Conservation (phyloP, 768 basidiomycete genomes). For the Mycena galopus region DNA sequence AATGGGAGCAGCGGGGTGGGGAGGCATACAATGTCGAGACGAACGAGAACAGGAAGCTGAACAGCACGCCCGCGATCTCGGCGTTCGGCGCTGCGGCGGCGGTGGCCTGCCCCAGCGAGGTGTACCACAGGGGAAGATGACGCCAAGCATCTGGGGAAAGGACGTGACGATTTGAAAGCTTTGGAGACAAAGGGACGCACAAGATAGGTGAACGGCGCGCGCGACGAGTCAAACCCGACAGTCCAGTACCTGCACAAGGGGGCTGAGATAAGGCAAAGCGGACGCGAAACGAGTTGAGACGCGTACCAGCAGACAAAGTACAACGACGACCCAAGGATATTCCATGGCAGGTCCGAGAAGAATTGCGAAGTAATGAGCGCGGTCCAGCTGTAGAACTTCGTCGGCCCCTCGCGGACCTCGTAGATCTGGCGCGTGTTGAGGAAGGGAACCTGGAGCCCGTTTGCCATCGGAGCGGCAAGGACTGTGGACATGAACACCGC, state of each 20-base stretch:
- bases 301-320: constrained; percentile 71
- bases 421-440: constrained; percentile 70
- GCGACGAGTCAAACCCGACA: constrained; percentile 65
- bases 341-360: constrained; percentile 72
- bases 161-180: neutral
- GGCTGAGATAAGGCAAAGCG: neutral
- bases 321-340: constrained; percentile 67
- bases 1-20: no score
- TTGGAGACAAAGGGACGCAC: neutral
- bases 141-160: constrained; percentile 49
- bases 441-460: constrained; percentile 76
- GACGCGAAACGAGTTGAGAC: neutral
- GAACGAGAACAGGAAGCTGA: constrained; percentile 71
- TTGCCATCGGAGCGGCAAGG: constrained; percentile 64
- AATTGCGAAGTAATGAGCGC: constrained; percentile 68
- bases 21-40: constrained; percentile 66
- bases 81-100: constrained; percentile 72
- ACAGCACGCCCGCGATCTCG: constrained; percentile 70
- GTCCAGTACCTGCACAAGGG: constrained; percentile 62
- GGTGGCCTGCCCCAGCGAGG: constrained; percentile 70
- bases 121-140: constrained; percentile 72
- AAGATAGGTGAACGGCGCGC: constrained; percentile 72
- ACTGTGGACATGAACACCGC: constrained; percentile 70
- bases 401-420: constrained; percentile 74
- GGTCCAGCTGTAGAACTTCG: constrained; percentile 75